These are phyloP conservation scores for Strobilomyces dryophilus DNA, from an alignment of 768 basidiomycete genomes.

Conservation along the genomic window DNA sequence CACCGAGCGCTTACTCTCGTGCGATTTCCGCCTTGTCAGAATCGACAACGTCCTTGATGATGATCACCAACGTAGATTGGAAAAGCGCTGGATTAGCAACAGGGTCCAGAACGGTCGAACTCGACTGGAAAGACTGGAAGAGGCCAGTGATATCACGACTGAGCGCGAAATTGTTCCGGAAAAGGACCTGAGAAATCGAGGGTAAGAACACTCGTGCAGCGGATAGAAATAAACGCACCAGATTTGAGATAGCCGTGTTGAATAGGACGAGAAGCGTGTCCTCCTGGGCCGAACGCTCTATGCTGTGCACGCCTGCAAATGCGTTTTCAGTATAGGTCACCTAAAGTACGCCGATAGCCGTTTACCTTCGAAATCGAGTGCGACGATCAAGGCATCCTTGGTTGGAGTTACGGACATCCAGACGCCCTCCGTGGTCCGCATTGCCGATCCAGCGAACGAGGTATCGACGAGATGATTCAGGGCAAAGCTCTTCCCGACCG, in stretches of 20 bases:
- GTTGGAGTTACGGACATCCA: conserved; percentile 68
- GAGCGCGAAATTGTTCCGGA: conserved; percentile 62
- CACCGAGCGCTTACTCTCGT: conserved; percentile 42
- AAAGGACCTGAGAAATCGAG: conserved; percentile 44
- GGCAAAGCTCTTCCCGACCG: conserved; percentile 56
- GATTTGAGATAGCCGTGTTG: conserved; percentile 61
- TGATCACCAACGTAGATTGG: conserved; percentile 54
- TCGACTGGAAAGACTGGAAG: conserved; percentile 59
- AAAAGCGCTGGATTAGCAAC: conserved; percentile 54
- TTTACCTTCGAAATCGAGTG: conserved; percentile 62
- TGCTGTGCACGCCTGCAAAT: conserved; percentile 54
- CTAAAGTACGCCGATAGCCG: not conserved
- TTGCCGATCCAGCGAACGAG: conserved; percentile 61
- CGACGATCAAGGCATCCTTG: conserved; percentile 47
- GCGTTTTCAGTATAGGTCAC: not conserved
- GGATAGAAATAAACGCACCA: conserved; percentile 34
- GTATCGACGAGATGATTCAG: conserved; percentile 62
- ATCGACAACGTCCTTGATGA: conserved; percentile 68
- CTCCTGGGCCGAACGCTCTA: conserved; percentile 60
- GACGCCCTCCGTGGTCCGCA: conserved; percentile 61
- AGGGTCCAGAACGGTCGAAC: conserved; percentile 53
- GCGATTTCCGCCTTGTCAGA: conserved; percentile 56
- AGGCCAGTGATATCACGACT: conserved; percentile 56
- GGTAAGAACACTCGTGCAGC: not conserved
- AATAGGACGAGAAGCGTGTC: conserved; percentile 62